phyloP scores from a whole-genome alignment of 495 filamentous ascomycete genomes.

The Trichoderma virens region DNA sequence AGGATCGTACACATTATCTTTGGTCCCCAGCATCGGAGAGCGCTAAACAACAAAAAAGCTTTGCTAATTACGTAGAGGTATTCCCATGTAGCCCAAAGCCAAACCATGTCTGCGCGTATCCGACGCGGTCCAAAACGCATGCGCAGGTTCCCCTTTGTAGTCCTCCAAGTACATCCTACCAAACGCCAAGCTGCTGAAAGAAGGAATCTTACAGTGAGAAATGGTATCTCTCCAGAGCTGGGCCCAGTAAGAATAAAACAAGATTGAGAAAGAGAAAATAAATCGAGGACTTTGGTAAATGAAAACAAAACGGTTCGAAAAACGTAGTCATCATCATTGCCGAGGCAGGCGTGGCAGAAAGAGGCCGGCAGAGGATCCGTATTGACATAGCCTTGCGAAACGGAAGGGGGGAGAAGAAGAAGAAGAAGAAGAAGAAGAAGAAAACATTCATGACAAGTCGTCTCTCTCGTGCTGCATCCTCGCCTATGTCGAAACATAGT shows the following conservation, averaged over 20 bases:
- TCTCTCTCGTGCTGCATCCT: not conserved
- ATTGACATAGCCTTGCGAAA: constrained; percentile 2
- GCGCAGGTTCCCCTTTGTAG: not conserved
- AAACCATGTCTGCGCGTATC: not conserved
- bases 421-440: too few species aligned
- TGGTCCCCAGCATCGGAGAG: not conserved
- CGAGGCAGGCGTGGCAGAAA: not conserved
- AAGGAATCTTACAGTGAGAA: constrained; percentile 2
- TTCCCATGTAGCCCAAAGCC: not conserved
- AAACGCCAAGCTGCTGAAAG: constrained; percentile 1
- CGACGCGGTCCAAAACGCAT: not conserved
- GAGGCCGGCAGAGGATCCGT: not conserved
- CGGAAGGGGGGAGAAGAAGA: not conserved
- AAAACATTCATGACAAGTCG: not conserved
- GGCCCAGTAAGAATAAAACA: constrained; percentile 1
- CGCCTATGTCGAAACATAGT: not conserved
- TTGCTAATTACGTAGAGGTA: not conserved
- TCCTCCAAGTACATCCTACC: constrained; percentile 2
- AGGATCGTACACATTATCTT: constrained; percentile 8
- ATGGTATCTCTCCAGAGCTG: constrained; percentile 4
- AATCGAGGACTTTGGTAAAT: not conserved
- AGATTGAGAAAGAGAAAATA: not conserved
- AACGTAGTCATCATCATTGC: constrained; percentile 5
- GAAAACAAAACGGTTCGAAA: not conserved
- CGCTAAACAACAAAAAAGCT: not conserved